Conservation (phyloP, 2,329 filamentous ascomycete genomes). For the Aureobasidium zeae region DNA sequence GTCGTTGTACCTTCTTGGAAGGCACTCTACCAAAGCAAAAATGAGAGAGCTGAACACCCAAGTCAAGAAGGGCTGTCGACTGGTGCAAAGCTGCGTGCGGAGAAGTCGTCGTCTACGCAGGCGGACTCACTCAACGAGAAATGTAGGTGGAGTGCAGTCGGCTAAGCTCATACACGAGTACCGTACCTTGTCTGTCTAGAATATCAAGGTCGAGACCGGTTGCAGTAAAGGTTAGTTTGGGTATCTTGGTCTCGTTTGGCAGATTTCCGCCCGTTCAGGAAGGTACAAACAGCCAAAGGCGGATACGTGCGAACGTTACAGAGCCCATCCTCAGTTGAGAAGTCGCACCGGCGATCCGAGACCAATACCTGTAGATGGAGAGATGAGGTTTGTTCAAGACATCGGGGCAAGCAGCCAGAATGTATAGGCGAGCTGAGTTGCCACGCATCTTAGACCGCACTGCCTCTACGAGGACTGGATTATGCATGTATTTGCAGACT, state of each 20-base stretch:
- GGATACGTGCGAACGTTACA: conserved; percentile 4
- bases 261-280: background rate
- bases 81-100: conserved; percentile 4
- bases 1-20: too few species aligned
- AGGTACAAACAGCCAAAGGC: background rate
- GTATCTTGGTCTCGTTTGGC: background rate
- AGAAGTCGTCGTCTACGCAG: background rate
- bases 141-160: background rate
- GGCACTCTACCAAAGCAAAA: conserved; percentile 9
- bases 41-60: conserved; percentile 7
- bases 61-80: conserved; percentile 13
- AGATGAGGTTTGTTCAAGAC: background rate
- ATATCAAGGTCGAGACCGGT: background rate
- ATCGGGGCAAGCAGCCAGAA: too few species aligned
- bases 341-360: too few species aligned
- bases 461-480: too few species aligned
- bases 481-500: too few species aligned
- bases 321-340: too few species aligned
- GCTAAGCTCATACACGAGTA: conserved; percentile 7
- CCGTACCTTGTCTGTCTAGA: background rate
- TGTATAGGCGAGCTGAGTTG: too few species aligned
- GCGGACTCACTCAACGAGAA: conserved; percentile 5
- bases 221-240: background rate
- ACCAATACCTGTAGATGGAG: too few species aligned
- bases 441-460: too few species aligned